Evolutionary conservation across 176 grass and related monocot species (phyloP).

Genomic region (Raddia distichophylla): DNA sequence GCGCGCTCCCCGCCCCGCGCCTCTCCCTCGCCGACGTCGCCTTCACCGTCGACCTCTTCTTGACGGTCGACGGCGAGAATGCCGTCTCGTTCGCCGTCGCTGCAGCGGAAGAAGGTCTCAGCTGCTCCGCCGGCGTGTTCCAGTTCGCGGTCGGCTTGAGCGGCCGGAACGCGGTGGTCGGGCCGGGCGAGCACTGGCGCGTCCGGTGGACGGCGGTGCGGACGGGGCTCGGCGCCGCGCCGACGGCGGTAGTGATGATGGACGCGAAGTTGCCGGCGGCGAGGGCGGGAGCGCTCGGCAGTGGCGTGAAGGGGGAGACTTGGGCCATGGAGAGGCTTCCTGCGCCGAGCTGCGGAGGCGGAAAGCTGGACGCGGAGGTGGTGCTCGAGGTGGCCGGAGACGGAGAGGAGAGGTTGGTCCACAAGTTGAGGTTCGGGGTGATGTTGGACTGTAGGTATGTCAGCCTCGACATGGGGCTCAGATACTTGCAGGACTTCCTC

Average conservation of each 20-base stretch:
- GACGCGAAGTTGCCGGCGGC: constrained; percentile 50
- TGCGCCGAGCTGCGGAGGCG: constrained; percentile 42
- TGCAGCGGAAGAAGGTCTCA: constrained; percentile 12
- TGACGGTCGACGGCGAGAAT: constrained; percentile 17
- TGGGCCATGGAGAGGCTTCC: constrained; percentile 61
- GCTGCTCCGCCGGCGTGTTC: constrained; percentile 43
- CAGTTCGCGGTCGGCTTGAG: constrained; percentile 55
- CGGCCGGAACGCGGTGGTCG: constrained; percentile 22
- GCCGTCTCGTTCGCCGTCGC: constrained; percentile 46
- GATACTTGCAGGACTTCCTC: constrained; percentile 75
- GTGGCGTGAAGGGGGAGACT: constrained; percentile 26
- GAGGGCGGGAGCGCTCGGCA: constrained; percentile 11
- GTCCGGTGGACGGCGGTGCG: constrained; percentile 65
- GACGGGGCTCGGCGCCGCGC: constrained; percentile 7
- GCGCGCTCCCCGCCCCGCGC: constrained; percentile 15
- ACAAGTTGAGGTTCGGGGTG: constrained; percentile 69
- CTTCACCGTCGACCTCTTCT: constrained; percentile 69
- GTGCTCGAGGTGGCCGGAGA: constrained; percentile 48
- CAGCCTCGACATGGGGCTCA: constrained; percentile 60
- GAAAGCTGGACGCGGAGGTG: constrained; percentile 51
- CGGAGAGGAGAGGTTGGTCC: constrained; percentile 41
- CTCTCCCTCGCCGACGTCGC: constrained; percentile 60
- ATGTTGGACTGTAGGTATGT: constrained; percentile 69
- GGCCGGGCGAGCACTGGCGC: constrained; percentile 33
- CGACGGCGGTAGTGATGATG: constrained; percentile 60